A percentile compares a stretch with the other conserved stretches of the same genome.
phyloP scores from a whole-genome alignment of 139 green algal genomes.

The Chlamydomonas incerta region DNA sequence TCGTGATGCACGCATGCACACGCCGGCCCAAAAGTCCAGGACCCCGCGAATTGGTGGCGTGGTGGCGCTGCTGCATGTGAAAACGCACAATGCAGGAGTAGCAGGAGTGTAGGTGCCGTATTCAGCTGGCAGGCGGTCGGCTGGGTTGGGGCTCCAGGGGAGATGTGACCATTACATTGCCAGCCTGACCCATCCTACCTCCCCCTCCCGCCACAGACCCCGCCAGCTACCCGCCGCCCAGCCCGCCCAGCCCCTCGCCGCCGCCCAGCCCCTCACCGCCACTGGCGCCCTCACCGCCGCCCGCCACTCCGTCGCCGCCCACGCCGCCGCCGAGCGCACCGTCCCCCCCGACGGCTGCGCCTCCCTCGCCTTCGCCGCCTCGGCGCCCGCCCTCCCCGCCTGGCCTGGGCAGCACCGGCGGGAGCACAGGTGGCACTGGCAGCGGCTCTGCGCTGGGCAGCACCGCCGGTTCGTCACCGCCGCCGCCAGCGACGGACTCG shows the following conservation, averaged over 20 bases:
- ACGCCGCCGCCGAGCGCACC: background rate
- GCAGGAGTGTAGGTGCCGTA: too few species aligned
- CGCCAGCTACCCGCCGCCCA: background rate
- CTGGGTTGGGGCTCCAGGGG: too few species aligned
- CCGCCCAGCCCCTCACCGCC: constrained; percentile 7
- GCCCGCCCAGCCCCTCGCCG: background rate
- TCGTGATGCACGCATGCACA: too few species aligned
- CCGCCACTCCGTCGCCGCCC: background rate
- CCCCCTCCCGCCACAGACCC: background rate
- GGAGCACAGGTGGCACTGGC: too few species aligned
- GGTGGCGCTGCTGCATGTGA: too few species aligned
- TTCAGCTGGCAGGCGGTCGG: too few species aligned
- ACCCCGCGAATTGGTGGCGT: too few species aligned
- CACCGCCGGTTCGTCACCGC: too few species aligned
- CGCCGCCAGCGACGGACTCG: too few species aligned
- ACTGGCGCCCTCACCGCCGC: background rate
- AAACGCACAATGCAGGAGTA: too few species aligned
- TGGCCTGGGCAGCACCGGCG: background rate
- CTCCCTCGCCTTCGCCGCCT: background rate
- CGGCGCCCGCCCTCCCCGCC: background rate
- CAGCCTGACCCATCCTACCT: background rate
- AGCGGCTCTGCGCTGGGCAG: background rate
- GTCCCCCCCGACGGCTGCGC: background rate
- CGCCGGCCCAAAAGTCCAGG: too few species aligned
- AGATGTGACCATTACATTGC: too few species aligned